These are phyloP conservation scores for Saccharomycopsis malanga DNA, from an alignment of 805 yeast species.

Conservation along the genomic window DNA sequence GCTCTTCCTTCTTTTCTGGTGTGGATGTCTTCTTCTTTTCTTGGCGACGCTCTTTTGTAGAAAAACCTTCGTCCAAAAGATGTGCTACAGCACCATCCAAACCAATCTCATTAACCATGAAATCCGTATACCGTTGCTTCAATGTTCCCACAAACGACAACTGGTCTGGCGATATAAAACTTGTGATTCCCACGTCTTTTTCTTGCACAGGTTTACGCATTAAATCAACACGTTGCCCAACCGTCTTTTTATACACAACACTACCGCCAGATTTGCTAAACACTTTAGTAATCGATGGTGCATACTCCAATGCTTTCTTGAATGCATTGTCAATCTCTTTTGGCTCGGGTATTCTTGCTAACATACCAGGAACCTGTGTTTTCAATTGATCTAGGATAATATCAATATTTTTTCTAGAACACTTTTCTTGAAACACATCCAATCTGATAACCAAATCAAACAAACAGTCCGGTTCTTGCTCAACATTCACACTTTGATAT, in stretches of 20 bases:
- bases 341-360: conserved; percentile 24
- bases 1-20: conserved; percentile 25
- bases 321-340: conserved; percentile 42
- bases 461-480: conserved; percentile 48
- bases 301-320: conserved; percentile 43
- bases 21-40: conserved; percentile 30
- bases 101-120: conserved; percentile 84
- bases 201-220: conserved; percentile 14
- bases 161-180: conserved; percentile 46
- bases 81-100: conserved; percentile 63
- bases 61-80: conserved; percentile 65
- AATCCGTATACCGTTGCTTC: conserved; percentile 89
- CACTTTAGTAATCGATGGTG: conserved; percentile 42
- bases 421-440: conserved; percentile 29
- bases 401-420: conserved; percentile 45
- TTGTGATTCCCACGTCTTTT: conserved; percentile 74
- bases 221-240: too few relatives aligned
- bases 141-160: conserved; percentile 71
- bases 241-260: not conserved
- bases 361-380: conserved; percentile 41
- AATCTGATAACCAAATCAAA: conserved; percentile 66
- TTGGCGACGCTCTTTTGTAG: conserved; percentile 37
- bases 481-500: conserved; percentile 51
- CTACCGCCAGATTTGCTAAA: conserved; percentile 20
- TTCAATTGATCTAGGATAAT: conserved; percentile 30